phyloP scores from a whole-genome alignment of 306 rosid species.

The Canavalia gladiata region DNA sequence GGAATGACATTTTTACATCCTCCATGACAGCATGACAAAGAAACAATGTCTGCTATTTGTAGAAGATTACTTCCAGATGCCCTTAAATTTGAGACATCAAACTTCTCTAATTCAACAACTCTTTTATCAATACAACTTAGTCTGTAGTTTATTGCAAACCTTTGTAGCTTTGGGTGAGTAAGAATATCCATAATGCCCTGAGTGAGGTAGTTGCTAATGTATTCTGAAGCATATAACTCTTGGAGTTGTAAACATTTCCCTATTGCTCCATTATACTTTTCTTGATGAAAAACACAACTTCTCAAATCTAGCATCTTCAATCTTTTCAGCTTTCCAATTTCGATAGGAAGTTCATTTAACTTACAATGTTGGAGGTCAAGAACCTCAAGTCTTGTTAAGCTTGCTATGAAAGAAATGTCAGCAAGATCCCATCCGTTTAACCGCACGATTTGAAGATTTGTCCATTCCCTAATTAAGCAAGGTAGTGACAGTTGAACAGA shows the following conservation, averaged over 20 bases:
- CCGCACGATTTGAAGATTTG: conserved; percentile 30
- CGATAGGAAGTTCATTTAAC: conserved; percentile 30
- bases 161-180: conserved; percentile 19
- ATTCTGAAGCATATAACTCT: conserved; percentile 18
- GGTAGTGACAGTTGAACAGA: too few species aligned
- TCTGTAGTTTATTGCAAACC: neutral
- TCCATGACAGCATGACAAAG: neutral
- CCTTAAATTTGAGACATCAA: neutral
- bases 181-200: conserved; percentile 12
- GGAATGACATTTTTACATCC: conserved; percentile 1
- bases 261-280: conserved; percentile 32
- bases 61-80: too few species aligned
- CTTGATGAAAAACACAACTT: neutral
- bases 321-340: neutral
- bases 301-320: conserved; percentile 39
- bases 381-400: conserved; percentile 34
- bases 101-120: neutral
- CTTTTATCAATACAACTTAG: neutral
- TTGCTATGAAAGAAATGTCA: conserved; percentile 30
- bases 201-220: neutral
- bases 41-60: neutral
- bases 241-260: too few species aligned
- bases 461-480: neutral
- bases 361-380: conserved; percentile 6
- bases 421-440: neutral